Evolutionary conservation across 176 grass and related monocot species (phyloP), one percentile per base, ranked within the genome.

Genomic region (Pharus latifolius): DNA sequence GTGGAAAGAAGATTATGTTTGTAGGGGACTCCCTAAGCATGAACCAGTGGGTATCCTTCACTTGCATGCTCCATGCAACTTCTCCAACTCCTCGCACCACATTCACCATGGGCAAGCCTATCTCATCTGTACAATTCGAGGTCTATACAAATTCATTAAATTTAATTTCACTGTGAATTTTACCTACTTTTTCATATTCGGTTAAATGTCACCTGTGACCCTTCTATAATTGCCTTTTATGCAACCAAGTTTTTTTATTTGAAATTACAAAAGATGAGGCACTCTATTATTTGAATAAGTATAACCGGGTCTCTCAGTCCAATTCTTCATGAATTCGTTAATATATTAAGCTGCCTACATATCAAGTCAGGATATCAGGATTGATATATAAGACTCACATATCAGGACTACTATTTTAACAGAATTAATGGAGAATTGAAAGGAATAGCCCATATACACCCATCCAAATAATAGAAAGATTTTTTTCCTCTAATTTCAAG

Each of bases 1-100:
- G 76, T 23, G 84, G 80, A n/a, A 96, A 91, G 73, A 96, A 65
- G 71, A 77, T 96, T 27, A 82, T 89, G 83, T 87, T 95, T 43
- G 80, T 95, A 8, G 91, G 91, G 19, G 91, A 95, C 68, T 95
- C 86, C 38, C 73, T 90, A 24, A 82, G 83, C 73, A 69, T 82
- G 59, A 84, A 96, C 78, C 91, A 96, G 47, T 90, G 79, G 45
- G 80, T 53, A 13, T 96, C 91, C 0, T 80, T 96, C 1, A 14
- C 75, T 18, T 96, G 91, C 80, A 83, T 96, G 73, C 84, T 96
- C 16, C 84, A 84, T 59, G 69, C 87, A 11, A 73, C 87, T 13
- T 38, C 40, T 15, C 22, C 87, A 0, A 45, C 58, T 3, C 16
- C 60, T 10, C 85, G 76, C 16, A 74, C 60, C 18, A 53, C 60